Conservation (phyloP, 257 asterid genomes). For the Parsonsia alboflavescens region DNA sequence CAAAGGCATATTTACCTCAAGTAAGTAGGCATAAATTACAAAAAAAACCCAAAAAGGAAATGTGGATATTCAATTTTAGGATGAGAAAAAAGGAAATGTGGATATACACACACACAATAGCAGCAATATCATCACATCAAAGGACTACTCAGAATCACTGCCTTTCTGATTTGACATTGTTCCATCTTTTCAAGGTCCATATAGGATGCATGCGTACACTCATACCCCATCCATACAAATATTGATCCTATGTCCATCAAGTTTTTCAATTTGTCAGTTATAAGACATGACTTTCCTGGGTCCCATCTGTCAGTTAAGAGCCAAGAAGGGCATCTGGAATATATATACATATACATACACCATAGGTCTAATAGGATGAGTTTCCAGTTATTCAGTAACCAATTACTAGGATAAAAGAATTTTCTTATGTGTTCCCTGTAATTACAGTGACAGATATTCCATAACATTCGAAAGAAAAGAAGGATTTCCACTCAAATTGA, state of each 20-base stretch:
- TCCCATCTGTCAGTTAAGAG: neutral
- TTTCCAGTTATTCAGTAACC: neutral
- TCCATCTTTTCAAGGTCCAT: neutral
- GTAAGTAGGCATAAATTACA: neutral
- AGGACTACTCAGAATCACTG: neutral
- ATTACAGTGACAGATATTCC: neutral
- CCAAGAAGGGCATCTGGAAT: neutral
- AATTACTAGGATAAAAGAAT: neutral
- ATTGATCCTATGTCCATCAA: neutral
- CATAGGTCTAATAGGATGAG: neutral
- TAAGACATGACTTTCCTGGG: neutral
- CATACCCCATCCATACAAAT: neutral
- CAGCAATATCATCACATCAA: neutral
- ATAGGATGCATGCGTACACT: neutral
- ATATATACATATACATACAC: neutral
- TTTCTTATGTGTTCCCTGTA: too few relatives aligned
- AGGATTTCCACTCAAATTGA: neutral
- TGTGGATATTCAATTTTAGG: neutral
- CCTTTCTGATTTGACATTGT: neutral
- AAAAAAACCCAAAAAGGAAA: neutral
- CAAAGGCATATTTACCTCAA: neutral
- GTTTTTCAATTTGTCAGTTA: neutral
- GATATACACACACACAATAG: neutral
- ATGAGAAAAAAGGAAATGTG: neutral
- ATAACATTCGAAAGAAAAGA: neutral